These are phyloP conservation scores for Lactarius indigo DNA, from an alignment of 768 basidiomycete species.

Conservation along the genomic window DNA sequence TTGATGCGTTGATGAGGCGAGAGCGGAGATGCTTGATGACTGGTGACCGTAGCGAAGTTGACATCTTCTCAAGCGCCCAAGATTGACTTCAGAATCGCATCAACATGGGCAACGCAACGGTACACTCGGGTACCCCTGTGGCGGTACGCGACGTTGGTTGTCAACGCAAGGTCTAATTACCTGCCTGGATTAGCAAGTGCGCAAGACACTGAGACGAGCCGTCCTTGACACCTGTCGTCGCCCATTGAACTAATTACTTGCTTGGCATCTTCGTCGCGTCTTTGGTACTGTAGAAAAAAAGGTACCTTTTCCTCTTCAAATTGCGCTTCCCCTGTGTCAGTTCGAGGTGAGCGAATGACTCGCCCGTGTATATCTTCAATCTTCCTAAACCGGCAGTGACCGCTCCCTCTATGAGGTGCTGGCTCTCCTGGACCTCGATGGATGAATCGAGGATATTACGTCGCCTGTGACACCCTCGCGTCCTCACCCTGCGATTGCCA, in stretches of 20 bases:
- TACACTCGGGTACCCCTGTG: not conserved
- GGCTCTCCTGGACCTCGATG: not conserved
- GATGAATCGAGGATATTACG: not conserved
- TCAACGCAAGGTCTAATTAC: not conserved
- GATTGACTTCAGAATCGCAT: not conserved
- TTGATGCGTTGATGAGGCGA: slow-evolving; percentile 59
- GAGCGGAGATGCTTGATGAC: slow-evolving; percentile 42
- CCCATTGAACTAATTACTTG: not conserved
- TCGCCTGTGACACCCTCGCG: not conserved
- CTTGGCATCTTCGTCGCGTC: not conserved
- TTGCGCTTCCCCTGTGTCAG: not conserved
- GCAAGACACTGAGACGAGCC: not conserved
- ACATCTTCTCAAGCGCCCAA: not conserved
- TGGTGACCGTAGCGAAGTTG: slow-evolving; percentile 40
- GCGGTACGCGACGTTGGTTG: not conserved
- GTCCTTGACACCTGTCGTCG: not conserved
- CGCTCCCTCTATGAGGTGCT: not conserved
- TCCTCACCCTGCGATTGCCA: not conserved
- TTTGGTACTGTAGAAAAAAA: not conserved
- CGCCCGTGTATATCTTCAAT: not conserved
- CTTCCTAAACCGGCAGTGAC: not conserved
- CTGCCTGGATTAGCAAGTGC: not conserved
- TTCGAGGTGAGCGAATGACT: no score
- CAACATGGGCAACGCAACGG: not conserved
- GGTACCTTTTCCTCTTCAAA: not conserved